phyloP scores from a whole-genome alignment of 1,139 yeast genomes.

The Saccharomycopsis phalli region DNA sequence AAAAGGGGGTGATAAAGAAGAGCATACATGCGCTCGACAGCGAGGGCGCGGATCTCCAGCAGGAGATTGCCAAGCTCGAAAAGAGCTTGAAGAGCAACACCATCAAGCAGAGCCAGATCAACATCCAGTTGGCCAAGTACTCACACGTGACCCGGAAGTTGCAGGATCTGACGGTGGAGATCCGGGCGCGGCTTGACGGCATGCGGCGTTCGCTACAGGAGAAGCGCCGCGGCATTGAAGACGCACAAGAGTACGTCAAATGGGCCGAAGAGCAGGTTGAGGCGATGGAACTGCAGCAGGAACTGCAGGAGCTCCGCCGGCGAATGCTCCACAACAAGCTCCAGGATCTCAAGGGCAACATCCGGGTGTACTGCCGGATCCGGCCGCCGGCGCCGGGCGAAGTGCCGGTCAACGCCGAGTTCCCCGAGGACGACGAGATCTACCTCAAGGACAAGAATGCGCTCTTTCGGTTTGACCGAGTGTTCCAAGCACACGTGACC shows the following conservation, averaged over 20 bases:
- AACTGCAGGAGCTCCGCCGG: constrained; percentile 44
- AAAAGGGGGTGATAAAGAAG: constrained; percentile 21
- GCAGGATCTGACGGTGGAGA: constrained; percentile 21
- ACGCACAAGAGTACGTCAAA: constrained; percentile 26
- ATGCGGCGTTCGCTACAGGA: constrained; percentile 25
- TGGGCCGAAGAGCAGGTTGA: constrained; percentile 25
- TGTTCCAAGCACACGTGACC: constrained; percentile 46
- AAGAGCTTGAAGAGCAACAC: constrained; percentile 21
- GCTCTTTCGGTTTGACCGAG: constrained; percentile 65
- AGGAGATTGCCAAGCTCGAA: constrained; percentile 21
- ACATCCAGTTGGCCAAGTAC: constrained; percentile 19
- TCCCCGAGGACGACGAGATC: constrained; percentile 45
- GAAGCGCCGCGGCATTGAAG: constrained; percentile 23
- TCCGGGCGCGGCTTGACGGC: constrained; percentile 23
- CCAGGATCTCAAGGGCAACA: constrained; percentile 87
- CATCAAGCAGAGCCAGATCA: constrained; percentile 19
- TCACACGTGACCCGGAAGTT: constrained; percentile 22
- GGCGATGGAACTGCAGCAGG: constrained; percentile 29
- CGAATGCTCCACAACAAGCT: constrained; percentile 64
- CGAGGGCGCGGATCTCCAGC: constrained; percentile 17
- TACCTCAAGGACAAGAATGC: constrained; percentile 25
- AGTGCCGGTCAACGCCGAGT: constrained; percentile 32
- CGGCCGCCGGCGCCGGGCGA: constrained; percentile 45
- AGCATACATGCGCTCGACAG: constrained; percentile 22
- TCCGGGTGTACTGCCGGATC: constrained; percentile 82